phyloP scores from a whole-genome alignment of 495 filamentous ascomycete genomes.

The Xylaria sp. region DNA sequence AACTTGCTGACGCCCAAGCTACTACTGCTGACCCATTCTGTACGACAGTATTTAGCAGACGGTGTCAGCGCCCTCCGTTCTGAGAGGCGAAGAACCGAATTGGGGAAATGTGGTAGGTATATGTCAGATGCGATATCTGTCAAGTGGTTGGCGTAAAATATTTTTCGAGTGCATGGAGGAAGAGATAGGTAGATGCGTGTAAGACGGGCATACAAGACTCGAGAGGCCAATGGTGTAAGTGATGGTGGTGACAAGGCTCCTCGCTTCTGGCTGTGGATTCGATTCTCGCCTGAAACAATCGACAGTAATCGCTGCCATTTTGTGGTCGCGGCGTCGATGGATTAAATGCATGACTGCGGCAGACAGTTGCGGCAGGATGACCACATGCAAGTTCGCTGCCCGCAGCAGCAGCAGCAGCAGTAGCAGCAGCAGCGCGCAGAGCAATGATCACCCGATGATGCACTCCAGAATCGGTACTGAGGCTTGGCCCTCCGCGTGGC shows the following conservation, averaged over 20 bases:
- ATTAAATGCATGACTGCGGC: background rate
- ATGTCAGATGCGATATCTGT: constrained; percentile 3
- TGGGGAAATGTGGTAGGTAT: background rate
- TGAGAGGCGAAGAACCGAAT: background rate
- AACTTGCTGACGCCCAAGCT: constrained; percentile 17
- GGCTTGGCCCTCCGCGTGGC: constrained; percentile 23
- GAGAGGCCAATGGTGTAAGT: constrained; percentile 1
- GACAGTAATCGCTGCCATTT: constrained; percentile 1
- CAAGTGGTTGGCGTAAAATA: background rate
- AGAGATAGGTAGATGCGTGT: constrained; percentile 13
- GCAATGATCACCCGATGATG: constrained; percentile 22
- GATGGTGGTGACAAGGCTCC: background rate
- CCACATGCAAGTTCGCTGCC: constrained; percentile 27
- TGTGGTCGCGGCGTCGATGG: background rate
- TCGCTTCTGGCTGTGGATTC: constrained; percentile 10
- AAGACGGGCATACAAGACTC: constrained; percentile 25
- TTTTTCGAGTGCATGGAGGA: constrained; percentile 4
- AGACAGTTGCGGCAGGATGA: constrained; percentile 9
- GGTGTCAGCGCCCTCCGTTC: constrained; percentile 4
- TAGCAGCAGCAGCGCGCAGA: no score
- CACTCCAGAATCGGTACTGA: constrained; percentile 28
- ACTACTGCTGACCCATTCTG: constrained; percentile 15
- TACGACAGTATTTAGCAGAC: constrained; percentile 5
- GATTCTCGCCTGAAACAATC: constrained; percentile 21
- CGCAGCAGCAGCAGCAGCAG: no score